phyloP scores from a whole-genome alignment of 2,329 filamentous ascomycete species.

The Aspergillus ochraceus region DNA sequence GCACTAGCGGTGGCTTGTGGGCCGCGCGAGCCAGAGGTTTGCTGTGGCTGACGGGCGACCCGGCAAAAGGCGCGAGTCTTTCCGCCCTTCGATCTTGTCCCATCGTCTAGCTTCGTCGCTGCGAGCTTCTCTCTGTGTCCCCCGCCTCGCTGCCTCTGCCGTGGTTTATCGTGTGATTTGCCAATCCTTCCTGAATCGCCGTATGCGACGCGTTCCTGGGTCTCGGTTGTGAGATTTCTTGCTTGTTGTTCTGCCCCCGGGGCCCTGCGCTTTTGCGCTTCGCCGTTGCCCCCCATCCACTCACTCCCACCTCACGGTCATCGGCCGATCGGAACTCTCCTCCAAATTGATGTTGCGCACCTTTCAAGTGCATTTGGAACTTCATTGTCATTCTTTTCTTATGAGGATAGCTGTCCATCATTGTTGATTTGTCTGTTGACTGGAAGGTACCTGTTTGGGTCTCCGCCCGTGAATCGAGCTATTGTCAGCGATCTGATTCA shows the following conservation, averaged over 20 bases:
- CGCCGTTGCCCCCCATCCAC: not conserved
- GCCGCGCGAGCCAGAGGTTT: not conserved
- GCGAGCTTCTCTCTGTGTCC: not conserved
- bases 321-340: not conserved
- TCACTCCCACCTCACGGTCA: conserved; percentile 22
- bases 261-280: conserved; percentile 11
- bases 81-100: conserved; percentile 10
- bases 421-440: conserved; percentile 3
- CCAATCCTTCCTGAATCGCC: not conserved
- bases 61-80: conserved; percentile 5
- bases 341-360: conserved; percentile 16
- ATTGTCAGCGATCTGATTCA: not conserved
- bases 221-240: not conserved
- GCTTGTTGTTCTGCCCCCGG: not conserved
- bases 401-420: conserved; percentile 1
- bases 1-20: conserved; percentile 12
- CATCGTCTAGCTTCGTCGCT: not conserved
- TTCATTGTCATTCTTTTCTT: not conserved
- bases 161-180: not conserved
- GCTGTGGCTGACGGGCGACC: conserved; percentile 8
- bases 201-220: conserved; percentile 15
- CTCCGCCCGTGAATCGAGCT: not conserved
- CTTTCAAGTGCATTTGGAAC: not conserved
- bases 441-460: conserved; percentile 9
- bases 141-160: not conserved